Conservation (phyloP, 2,329 filamentous ascomycete genomes). For the Aspergillus bombycis region DNA sequence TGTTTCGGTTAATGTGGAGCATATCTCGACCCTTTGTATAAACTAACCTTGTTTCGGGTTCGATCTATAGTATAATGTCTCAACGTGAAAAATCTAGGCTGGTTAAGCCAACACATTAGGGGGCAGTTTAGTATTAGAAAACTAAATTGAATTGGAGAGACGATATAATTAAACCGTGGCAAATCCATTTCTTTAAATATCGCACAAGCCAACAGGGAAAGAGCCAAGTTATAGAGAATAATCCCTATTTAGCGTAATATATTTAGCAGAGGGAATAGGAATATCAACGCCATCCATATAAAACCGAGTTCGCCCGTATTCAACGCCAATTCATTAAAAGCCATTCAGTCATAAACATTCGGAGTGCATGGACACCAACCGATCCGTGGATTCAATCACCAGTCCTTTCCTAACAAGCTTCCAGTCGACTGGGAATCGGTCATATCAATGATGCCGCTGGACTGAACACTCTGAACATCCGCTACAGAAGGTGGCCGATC, state of each 20-base stretch:
- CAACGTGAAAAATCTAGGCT: no score
- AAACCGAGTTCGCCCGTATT: background rate
- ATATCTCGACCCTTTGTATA: background rate
- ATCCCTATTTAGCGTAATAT: no score
- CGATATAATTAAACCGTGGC: no score
- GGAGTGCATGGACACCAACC: background rate
- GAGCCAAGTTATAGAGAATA: no score
- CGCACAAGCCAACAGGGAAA: no score
- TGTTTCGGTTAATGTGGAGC: background rate
- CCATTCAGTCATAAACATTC: conserved; percentile 2
- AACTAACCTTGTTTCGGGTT: background rate
- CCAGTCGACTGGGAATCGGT: conserved; percentile 26
- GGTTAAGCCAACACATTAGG: no score
- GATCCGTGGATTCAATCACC: conserved; percentile 3
- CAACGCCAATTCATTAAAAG: conserved; percentile 5
- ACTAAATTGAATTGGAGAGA: no score
- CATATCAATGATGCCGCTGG: conserved; percentile 34
- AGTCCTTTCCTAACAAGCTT: conserved; percentile 26
- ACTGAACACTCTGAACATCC: conserved; percentile 41
- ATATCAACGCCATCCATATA: background rate
- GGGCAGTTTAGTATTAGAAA: no score
- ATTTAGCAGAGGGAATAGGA: background rate
- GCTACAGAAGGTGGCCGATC: conserved; percentile 32
- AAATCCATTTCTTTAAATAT: no score
- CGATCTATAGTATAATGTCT: no score